Conservation (phyloP, 306 rosid species). For the Begonia loranthoides region DNA sequence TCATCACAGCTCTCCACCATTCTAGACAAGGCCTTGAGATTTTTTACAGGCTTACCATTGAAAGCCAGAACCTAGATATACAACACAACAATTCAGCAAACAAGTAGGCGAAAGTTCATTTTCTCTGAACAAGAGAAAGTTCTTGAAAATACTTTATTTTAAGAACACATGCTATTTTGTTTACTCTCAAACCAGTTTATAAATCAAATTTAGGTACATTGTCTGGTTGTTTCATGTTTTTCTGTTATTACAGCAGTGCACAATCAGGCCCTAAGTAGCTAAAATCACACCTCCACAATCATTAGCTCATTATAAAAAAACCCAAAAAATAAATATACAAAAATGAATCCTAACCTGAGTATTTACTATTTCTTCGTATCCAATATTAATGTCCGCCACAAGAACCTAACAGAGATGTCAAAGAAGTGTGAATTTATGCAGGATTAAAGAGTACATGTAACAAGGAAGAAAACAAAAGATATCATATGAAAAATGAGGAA, state of each 20-base stretch:
- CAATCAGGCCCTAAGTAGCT: no score
- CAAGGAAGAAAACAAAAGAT: neutral
- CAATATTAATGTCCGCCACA: conserved; percentile 90
- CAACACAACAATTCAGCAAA: conserved; percentile 3
- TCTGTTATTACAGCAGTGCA: no score
- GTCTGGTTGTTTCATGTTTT: no score
- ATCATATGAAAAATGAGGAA: conserved; percentile 10
- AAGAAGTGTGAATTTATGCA: neutral
- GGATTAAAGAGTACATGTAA: neutral
- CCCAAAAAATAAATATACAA: no score
- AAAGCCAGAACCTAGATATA: conserved; percentile 56
- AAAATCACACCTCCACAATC: no score
- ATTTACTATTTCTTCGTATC: conserved; percentile 86
- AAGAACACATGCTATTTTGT: no score
- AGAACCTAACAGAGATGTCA: conserved; percentile 53
- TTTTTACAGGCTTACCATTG: conserved; percentile 80
- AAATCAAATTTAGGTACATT: no score
- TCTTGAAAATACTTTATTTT: no score
- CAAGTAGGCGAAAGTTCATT: no score
- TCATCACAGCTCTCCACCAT: conserved; percentile 82
- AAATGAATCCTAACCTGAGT: conserved; percentile 49
- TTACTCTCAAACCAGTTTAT: no score
- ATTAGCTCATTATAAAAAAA: no score
- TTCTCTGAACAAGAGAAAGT: no score
- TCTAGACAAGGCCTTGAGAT: conserved; percentile 68